Conservation (phyloP, 2,329 filamentous ascomycete genomes). For the Talaromyces islandicus region DNA sequence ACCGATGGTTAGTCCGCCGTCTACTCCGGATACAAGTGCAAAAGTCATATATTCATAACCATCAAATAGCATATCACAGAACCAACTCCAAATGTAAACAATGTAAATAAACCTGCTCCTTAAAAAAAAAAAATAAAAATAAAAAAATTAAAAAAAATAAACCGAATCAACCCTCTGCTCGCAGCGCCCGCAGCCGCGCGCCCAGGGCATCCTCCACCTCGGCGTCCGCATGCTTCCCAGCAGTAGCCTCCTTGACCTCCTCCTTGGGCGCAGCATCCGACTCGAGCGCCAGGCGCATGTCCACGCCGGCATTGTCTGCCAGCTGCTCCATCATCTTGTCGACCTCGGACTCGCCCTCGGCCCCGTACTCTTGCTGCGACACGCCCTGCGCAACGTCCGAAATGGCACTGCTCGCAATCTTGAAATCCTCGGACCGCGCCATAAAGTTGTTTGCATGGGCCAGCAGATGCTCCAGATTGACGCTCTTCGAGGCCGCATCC, state of each 20-base stretch:
- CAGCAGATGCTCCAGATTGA: slow-evolving; percentile 40
- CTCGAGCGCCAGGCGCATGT: slow-evolving; percentile 35
- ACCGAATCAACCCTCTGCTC: slow-evolving; percentile 30
- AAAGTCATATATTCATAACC: background rate
- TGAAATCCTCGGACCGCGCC: slow-evolving; percentile 37
- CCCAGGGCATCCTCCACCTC: slow-evolving; percentile 38
- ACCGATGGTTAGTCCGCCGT: too few species aligned
- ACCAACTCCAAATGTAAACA: background rate
- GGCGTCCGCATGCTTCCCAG: slow-evolving; percentile 23
- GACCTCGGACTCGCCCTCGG: slow-evolving; percentile 37
- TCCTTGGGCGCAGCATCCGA: slow-evolving; percentile 33
- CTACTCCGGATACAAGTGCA: too few species aligned
- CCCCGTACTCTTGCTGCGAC: slow-evolving; percentile 40
- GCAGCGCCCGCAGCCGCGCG: slow-evolving; percentile 34
- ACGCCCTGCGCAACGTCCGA: slow-evolving; percentile 37
- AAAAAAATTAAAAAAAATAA: too few species aligned
- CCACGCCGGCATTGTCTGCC: slow-evolving; percentile 39
- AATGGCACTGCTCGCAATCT: slow-evolving; percentile 37
- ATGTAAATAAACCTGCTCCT: background rate
- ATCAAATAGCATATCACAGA: background rate
- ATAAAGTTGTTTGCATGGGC: slow-evolving; percentile 39
- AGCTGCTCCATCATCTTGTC: slow-evolving; percentile 40
- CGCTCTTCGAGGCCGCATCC: slow-evolving; percentile 39
- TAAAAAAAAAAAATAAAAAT: too few species aligned
- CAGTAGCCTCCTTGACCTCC: slow-evolving; percentile 32